Percentiles rank a stretch among this genome's conserved stretches.
These are phyloP conservation scores for Monosporascus sp. DNA, from an alignment of 2,329 filamentous ascomycete genomes.

Conservation along the genomic window DNA sequence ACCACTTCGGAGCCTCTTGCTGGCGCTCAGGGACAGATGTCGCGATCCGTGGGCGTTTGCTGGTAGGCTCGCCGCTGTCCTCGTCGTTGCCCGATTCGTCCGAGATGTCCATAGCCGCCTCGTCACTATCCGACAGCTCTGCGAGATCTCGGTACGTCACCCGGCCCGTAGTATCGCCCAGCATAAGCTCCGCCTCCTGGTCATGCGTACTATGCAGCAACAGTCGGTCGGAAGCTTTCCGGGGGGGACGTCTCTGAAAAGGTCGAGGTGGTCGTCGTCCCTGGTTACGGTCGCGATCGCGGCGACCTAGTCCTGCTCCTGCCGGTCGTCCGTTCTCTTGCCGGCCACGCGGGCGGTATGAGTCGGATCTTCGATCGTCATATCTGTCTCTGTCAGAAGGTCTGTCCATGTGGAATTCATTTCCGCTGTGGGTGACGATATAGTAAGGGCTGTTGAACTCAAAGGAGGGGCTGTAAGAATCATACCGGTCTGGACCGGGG, in stretches of 20 bases:
- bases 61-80: constrained; percentile 34
- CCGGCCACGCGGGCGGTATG: constrained; percentile 6
- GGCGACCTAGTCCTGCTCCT: background rate
- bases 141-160: constrained; percentile 51
- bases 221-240: constrained; percentile 29
- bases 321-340: constrained; percentile 8
- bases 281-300: constrained; percentile 6
- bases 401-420: background rate
- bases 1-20: constrained; percentile 69
- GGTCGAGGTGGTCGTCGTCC: constrained; percentile 1
- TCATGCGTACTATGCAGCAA: constrained; percentile 40
- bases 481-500: constrained; percentile 5
- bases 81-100: constrained; percentile 39
- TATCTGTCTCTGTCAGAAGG: constrained; percentile 8
- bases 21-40: constrained; percentile 26
- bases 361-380: constrained; percentile 4
- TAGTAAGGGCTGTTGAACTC: background rate
- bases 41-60: constrained; percentile 36
- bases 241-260: constrained; percentile 1
- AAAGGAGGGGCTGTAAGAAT: constrained; percentile 3
- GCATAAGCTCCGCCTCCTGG: constrained; percentile 37
- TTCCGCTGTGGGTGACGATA: background rate
- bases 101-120: constrained; percentile 60
- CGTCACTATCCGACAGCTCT: constrained; percentile 57
- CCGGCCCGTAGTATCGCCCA: constrained; percentile 38